Base-by-base conservation (phyloP, 2,329 filamentous ascomycete genomes). In the Cordyceps cateniannulata region DNA sequence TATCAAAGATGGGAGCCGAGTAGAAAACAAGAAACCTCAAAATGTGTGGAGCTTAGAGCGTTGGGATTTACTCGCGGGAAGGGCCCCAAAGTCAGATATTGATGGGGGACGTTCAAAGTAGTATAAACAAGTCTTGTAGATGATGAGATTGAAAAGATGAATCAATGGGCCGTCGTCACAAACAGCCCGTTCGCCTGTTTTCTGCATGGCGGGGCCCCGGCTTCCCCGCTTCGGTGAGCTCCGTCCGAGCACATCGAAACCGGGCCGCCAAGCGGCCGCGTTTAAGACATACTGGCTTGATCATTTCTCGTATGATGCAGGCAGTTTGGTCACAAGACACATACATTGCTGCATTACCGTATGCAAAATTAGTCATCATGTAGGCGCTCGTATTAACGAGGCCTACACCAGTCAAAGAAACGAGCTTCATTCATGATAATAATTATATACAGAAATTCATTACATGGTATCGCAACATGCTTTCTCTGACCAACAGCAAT, bases 151-250 rank as follows among this genome's bases (percentile, higher is more conserved):
- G 18, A 4, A 22, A 38, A 35, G 14, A 1, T 2, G 14, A 20
- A 24, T 18, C 14, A 3, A 38, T 16, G 25, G 24, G 20, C 10
- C 20, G n/a, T 16, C 25, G 24, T 2, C 12, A 42, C 3, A 9
- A 14, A 35, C 4, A n/a, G 22, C 55, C 45, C 16, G 7, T 40
- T 14, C 38, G 38, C 12, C 12, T 16, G 40, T n/a, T 42, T n/a
- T 42, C 40, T 8, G 42, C 35, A 44, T 40, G 10, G 58, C 58
- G 58, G 58, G 50, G 58, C 16, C 22, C 32, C 55, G 16, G 44
- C 24, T 40, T 35, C 58, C 57, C 58, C 49, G 40, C 58, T 60
- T 60, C 58, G 58, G 42, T 48, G 40, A 48, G 40, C 49, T 60
- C 40, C 42, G 58, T 38, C 9, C n/a, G 47, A 29, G 14, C 32